These are phyloP conservation scores for Apiospora kogelbergensis DNA, from an alignment of 2,329 filamentous ascomycete genomes.

Conservation along the genomic window DNA sequence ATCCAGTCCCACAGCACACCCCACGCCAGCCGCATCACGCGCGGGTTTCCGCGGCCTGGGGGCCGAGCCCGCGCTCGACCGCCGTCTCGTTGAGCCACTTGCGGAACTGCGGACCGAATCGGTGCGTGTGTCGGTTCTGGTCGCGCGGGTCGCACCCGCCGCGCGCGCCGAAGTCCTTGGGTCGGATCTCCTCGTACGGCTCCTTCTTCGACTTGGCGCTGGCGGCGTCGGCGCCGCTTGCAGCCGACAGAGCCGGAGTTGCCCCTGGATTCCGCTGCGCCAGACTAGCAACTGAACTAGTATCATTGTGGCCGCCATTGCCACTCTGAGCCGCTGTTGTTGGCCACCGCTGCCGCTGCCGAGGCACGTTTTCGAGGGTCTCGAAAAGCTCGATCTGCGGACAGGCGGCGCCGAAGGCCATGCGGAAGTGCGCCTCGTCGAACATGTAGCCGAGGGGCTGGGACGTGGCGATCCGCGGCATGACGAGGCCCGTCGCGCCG, in stretches of 20 bases:
- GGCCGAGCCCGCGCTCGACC: conserved; percentile 17
- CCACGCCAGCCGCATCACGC: conserved; percentile 38
- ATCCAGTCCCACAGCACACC: conserved; percentile 46
- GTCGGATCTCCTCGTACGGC: conserved; percentile 37
- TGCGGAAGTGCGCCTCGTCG: conserved; percentile 41
- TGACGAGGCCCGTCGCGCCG: conserved; percentile 42
- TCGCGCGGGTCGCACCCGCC: conserved; percentile 38
- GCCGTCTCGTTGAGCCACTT: conserved; percentile 24
- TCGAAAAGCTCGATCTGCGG: conserved; percentile 40
- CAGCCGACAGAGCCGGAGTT: no score
- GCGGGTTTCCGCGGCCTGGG: conserved; percentile 27
- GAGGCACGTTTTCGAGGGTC: conserved; percentile 32
- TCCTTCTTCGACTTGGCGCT: background rate
- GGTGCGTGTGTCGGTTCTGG: conserved; percentile 37
- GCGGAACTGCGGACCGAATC: conserved; percentile 33
- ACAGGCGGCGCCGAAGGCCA: conserved; percentile 35
- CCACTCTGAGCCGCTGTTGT: background rate
- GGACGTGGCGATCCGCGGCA: conserved; percentile 41
- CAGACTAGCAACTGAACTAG: background rate
- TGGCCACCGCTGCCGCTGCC: background rate
- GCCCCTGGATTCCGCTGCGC: background rate
- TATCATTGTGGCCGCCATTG: background rate
- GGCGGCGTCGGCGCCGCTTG: background rate
- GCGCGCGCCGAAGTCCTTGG: conserved; percentile 34
- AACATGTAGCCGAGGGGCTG: conserved; percentile 45